Base-by-base conservation (phyloP, 2,329 filamentous ascomycete genomes). In the Juglanconis juglandina region DNA sequence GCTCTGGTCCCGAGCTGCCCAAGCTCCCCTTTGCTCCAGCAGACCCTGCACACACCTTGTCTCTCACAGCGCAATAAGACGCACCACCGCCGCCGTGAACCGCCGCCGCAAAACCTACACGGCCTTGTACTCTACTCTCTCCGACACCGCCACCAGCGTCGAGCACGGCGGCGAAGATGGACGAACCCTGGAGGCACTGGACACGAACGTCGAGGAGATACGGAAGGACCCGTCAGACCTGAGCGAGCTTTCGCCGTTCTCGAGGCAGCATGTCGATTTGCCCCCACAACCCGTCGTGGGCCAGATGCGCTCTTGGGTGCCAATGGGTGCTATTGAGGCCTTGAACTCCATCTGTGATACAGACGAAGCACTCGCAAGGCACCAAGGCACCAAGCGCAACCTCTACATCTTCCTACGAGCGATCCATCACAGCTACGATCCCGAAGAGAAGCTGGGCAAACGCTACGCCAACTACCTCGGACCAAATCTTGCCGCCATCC, bases 1-100 rank as follows among this genome's bases (percentile, higher is more conserved):
- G 65, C 72, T 91, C 66, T 88, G 87, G 86, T 86, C 85, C 73
- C 83, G 86, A 76, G 83, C 85, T 76, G 80, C 82, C 68, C 83
- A 83, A 79, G 81, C 80, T 75, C 83, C 82, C 73, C 79, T 82
- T 68, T 89, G 86, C 76, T 81, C 81, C 73, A 90, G 86, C 76
- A 79, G 82, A 66, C 78, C 83, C 68, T 89, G 86, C 74, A 73
- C 83, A 57, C 79, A 81, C 59, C 75, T 77, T 56, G 70, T 76
- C 56, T 70, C 81, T 60, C 76, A 77, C 62, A 73, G 76, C 49
- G 67, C 84, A 62, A 75, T 79, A 62, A 80, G 81, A 60, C 80
- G 79, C 68, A 72, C 79, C 57, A 80, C 83, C 49, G 80, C 79
- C 46, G 39, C 53, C 24, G 35, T 33, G 32, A 41, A 6, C 44